These are phyloP conservation scores for Holtermannia corniformis DNA, from an alignment of 768 basidiomycete genomes.

Conservation along the genomic window DNA sequence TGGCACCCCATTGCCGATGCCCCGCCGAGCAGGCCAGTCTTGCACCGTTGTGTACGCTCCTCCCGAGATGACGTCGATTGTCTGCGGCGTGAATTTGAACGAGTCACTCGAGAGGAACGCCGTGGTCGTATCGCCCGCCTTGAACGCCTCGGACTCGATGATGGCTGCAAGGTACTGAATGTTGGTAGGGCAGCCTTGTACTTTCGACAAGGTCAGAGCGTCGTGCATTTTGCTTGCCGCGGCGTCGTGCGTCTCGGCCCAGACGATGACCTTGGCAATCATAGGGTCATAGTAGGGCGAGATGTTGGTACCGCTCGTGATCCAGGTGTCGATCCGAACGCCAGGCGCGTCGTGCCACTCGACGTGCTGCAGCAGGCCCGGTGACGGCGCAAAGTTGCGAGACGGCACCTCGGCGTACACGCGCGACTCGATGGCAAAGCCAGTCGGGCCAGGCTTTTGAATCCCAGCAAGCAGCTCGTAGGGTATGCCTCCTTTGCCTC, in stretches of 20 bases:
- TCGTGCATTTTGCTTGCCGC: slow-evolving; percentile 46
- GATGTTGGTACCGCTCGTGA: slow-evolving; percentile 45
- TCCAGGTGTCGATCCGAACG: slow-evolving; percentile 45
- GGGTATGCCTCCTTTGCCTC: slow-evolving; percentile 11
- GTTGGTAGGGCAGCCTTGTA: slow-evolving; percentile 58
- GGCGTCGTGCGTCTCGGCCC: slow-evolving; percentile 46
- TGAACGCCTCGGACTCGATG: slow-evolving; percentile 38
- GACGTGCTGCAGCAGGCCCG: slow-evolving; percentile 57
- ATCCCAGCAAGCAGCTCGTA: slow-evolving; percentile 1
- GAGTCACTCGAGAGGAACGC: slow-evolving; percentile 21
- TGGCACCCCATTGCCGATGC: slow-evolving; percentile 53
- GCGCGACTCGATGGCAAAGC: slow-evolving; percentile 52
- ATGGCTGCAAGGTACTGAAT: slow-evolving; percentile 49
- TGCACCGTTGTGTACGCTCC: slow-evolving; percentile 49
- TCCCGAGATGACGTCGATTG: slow-evolving; percentile 50
- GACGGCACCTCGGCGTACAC: slow-evolving; percentile 58
- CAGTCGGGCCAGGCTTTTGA: slow-evolving; percentile 9
- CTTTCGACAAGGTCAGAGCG: slow-evolving; percentile 44
- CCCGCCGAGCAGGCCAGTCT: slow-evolving; percentile 15
- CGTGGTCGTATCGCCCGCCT: slow-evolving; percentile 22
- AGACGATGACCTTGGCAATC: slow-evolving; percentile 54
- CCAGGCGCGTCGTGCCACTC: slow-evolving; percentile 38
- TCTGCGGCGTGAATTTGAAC: slow-evolving; percentile 35
- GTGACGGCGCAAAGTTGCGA: slow-evolving; percentile 51
- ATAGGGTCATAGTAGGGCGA: slow-evolving; percentile 44